A percentile compares a stretch with the other conserved stretches of the same genome.
phyloP scores from a whole-genome alignment of 1,284 basidiomycete genomes.

The Ustilago loliicola region DNA sequence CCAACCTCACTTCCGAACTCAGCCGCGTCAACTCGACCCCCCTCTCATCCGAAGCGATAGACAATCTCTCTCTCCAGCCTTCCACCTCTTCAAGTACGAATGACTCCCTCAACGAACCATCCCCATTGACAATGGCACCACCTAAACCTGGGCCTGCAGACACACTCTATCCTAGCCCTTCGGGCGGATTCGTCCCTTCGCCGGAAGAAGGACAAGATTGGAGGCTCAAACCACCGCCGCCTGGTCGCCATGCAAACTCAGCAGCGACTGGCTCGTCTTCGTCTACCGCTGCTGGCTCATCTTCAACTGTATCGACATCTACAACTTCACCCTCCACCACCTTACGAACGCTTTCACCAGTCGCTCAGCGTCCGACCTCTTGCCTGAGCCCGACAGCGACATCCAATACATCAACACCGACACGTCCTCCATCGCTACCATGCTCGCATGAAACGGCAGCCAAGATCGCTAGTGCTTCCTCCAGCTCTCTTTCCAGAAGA shows the following conservation, averaged over 20 bases:
- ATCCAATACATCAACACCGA: slow-evolving; percentile 25
- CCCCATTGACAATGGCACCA: slow-evolving; percentile 46
- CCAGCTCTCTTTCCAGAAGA: slow-evolving; percentile 33
- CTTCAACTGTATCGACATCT: slow-evolving; percentile 3
- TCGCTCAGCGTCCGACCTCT: slow-evolving; percentile 18
- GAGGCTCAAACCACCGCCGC: slow-evolving; percentile 53
- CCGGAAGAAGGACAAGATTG: slow-evolving; percentile 59
- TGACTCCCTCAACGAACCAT: slow-evolving; percentile 25
- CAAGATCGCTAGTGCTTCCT: slow-evolving; percentile 44
- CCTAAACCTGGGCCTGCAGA: slow-evolving; percentile 53
- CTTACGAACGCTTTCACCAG: slow-evolving; percentile 16
- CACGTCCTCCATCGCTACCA: slow-evolving; percentile 47
- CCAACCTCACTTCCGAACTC: slow-evolving; percentile 36
- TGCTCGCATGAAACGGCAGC: slow-evolving; percentile 46
- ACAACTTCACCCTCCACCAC: slow-evolving; percentile 8
- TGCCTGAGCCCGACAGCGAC: slow-evolving; percentile 15
- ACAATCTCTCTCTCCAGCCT: slow-evolving; percentile 24
- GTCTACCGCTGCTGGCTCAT: background rate
- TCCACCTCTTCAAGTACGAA: slow-evolving; percentile 10
- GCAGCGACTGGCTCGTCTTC: slow-evolving; percentile 1
- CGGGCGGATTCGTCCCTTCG: slow-evolving; percentile 56
- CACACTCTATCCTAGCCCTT: slow-evolving; percentile 57
- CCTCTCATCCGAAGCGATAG: slow-evolving; percentile 32
- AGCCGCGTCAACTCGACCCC: slow-evolving; percentile 52
- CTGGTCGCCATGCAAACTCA: slow-evolving; percentile 29